Conservation (phyloP, 371 early-diverging fungal genomes). For the Scutellospora calospora region DNA sequence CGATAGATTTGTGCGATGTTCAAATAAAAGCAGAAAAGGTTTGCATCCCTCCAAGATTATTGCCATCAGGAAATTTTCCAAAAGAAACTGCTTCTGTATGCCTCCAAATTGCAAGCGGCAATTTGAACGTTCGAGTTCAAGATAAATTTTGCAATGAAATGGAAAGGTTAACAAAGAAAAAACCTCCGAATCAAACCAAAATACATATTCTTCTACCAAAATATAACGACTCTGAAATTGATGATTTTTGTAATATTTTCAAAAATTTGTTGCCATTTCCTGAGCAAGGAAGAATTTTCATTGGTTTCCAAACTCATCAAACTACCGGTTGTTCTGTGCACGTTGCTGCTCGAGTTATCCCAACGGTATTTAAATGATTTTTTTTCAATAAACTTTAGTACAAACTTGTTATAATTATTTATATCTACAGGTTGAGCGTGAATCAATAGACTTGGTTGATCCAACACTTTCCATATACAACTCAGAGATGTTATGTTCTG, state of each 20-base stretch:
- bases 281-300: constrained; percentile 87
- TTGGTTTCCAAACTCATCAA: constrained; percentile 92
- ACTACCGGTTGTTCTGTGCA: constrained; percentile 89
- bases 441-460: constrained; percentile 92
- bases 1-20: no score
- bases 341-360: constrained; percentile 88
- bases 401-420: not conserved
- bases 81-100: constrained; percentile 63
- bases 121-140: constrained; percentile 63
- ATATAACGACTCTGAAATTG: constrained; percentile 79
- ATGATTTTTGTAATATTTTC: constrained; percentile 67
- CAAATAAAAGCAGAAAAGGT: no score
- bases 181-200: constrained; percentile 75
- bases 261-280: constrained; percentile 76
- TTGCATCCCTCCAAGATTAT: no score
- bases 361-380: constrained; percentile 65
- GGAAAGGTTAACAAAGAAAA: constrained; percentile 92
- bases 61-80: not conserved
- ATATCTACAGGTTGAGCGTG: constrained; percentile 73
- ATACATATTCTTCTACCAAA: constrained; percentile 78
- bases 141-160: constrained; percentile 74
- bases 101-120: constrained; percentile 72
- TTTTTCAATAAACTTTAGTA: no score
- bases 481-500: constrained; percentile 77
- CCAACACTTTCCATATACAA: constrained; percentile 84